Conservation (phyloP, 495 filamentous ascomycete genomes). For the Clohesyomyces aquaticus region DNA sequence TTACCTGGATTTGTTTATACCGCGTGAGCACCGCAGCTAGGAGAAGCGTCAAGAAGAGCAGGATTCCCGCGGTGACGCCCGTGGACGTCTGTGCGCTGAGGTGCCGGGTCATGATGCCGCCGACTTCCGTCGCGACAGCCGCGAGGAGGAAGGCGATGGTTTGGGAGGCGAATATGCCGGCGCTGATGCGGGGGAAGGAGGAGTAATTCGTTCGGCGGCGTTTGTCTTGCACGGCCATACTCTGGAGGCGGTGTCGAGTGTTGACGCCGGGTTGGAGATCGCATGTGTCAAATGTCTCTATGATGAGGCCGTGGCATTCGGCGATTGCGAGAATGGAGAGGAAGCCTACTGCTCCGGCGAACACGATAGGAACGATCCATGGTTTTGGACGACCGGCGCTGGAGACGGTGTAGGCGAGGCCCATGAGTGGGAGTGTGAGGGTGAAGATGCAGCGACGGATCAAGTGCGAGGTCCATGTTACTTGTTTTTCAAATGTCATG, state of each 20-base stretch:
- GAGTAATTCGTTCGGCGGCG: slow-evolving; percentile 68
- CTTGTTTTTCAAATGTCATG: slow-evolving; percentile 61
- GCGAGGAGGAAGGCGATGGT: slow-evolving; percentile 66
- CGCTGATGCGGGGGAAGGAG: slow-evolving; percentile 67
- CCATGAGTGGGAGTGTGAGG: slow-evolving; percentile 65
- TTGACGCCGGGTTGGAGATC: slow-evolving; percentile 69
- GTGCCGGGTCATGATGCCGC: slow-evolving; percentile 62
- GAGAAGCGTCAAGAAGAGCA: slow-evolving; percentile 65
- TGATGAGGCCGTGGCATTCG: slow-evolving; percentile 75
- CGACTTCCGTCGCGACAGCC: slow-evolving; percentile 64
- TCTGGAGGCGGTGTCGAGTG: slow-evolving; percentile 54
- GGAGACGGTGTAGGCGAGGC: slow-evolving; percentile 65
- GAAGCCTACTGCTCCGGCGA: slow-evolving; percentile 69
- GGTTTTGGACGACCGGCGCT: slow-evolving; percentile 61
- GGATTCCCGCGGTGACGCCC: slow-evolving; percentile 63
- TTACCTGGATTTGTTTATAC: slow-evolving; percentile 67
- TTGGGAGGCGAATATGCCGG: slow-evolving; percentile 73
- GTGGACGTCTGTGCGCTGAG: slow-evolving; percentile 68
- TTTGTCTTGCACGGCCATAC: slow-evolving; percentile 52
- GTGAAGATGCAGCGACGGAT: slow-evolving; percentile 68
- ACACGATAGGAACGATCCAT: slow-evolving; percentile 64
- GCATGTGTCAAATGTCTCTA: slow-evolving; percentile 79
- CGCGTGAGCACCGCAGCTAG: slow-evolving; percentile 62
- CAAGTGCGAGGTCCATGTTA: slow-evolving; percentile 70
- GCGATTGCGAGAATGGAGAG: slow-evolving; percentile 72